phyloP scores from a whole-genome alignment of 1,284 basidiomycete genomes.

The Coriolopsis trogii region DNA sequence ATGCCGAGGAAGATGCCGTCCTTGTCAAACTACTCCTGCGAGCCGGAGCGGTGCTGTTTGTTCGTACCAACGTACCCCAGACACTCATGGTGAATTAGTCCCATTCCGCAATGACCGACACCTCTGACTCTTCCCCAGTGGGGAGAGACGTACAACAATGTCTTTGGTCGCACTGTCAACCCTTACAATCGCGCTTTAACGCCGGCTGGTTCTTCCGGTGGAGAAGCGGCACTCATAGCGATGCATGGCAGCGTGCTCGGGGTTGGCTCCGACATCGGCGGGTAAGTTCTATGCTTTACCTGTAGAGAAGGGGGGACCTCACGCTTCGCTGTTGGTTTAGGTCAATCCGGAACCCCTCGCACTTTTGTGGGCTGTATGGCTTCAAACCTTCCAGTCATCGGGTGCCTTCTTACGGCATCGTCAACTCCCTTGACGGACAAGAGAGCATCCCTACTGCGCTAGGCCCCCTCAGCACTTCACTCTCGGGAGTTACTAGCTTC shows the following conservation, averaged over 20 bases:
- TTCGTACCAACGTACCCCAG: constrained; percentile 74
- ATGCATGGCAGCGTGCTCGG: constrained; percentile 64
- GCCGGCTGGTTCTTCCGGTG: constrained; percentile 63
- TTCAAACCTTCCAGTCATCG: constrained; percentile 61
- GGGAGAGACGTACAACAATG: constrained; percentile 61
- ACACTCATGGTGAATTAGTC: constrained; percentile 42
- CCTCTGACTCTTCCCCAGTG: constrained; percentile 43
- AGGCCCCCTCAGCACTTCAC: constrained; percentile 25
- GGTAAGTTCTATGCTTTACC: constrained; percentile 34
- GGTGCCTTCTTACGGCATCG: constrained; percentile 25
- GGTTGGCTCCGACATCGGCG: constrained; percentile 73
- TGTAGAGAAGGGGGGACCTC: background rate
- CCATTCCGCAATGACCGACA: background rate
- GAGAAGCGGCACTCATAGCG: constrained; percentile 58
- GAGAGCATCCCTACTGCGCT: constrained; percentile 22
- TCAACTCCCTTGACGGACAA: constrained; percentile 28
- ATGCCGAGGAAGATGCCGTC: constrained; percentile 27
- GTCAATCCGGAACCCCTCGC: constrained; percentile 69
- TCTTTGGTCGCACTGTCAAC: constrained; percentile 74
- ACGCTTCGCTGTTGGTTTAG: background rate
- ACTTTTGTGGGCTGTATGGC: constrained; percentile 80
- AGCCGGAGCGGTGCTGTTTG: constrained; percentile 69
- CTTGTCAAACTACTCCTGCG: constrained; percentile 63
- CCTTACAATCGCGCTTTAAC: constrained; percentile 57
- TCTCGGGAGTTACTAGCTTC: constrained; percentile 24